Percentiles rank a stretch among this genome's conserved stretches.
These are phyloP conservation scores for Sistotremastrum suecicum DNA, from an alignment of 768 basidiomycete species.

Conservation along the genomic window DNA sequence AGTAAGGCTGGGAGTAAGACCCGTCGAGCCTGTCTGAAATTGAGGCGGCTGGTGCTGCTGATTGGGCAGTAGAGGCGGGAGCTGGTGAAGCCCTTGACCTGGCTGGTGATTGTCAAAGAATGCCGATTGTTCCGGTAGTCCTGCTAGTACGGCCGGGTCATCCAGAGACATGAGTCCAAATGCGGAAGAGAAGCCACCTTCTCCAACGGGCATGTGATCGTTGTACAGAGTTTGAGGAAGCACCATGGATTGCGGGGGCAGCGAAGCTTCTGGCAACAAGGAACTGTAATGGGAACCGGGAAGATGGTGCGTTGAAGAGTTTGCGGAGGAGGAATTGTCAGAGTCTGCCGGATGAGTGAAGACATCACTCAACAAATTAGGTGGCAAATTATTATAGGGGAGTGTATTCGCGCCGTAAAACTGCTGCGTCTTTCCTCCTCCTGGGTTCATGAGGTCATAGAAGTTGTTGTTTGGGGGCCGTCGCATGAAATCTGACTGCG, in stretches of 20 bases:
- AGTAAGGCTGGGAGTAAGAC: constrained; percentile 8
- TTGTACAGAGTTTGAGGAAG: constrained; percentile 7
- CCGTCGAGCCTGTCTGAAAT: constrained; percentile 10
- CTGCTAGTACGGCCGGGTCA: constrained; percentile 53
- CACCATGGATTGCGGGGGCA: constrained; percentile 6
- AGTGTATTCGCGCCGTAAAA: too few species aligned
- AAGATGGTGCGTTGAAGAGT: constrained; percentile 38
- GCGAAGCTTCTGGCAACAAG: constrained; percentile 1
- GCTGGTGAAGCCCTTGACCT: not conserved
- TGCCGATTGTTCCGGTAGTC: constrained; percentile 38
- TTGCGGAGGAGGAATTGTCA: constrained; percentile 29
- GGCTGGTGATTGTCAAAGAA: not conserved
- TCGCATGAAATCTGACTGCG: too few species aligned
- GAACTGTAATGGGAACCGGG: constrained; percentile 17
- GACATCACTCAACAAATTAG: too few species aligned
- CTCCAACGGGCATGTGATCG: constrained; percentile 7
- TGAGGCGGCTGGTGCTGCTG: constrained; percentile 9
- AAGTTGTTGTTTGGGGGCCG: too few species aligned
- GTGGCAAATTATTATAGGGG: too few species aligned
- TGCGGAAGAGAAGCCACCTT: constrained; percentile 39
- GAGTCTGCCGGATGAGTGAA: too few species aligned
- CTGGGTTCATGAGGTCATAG: too few species aligned
- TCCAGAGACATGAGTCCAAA: constrained; percentile 71
- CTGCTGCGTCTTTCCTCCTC: too few species aligned
- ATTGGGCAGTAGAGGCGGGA: constrained; percentile 3